phyloP scores from a whole-genome alignment of 2,329 filamentous ascomycete genomes.

The Simplicillium aogashimaense region DNA sequence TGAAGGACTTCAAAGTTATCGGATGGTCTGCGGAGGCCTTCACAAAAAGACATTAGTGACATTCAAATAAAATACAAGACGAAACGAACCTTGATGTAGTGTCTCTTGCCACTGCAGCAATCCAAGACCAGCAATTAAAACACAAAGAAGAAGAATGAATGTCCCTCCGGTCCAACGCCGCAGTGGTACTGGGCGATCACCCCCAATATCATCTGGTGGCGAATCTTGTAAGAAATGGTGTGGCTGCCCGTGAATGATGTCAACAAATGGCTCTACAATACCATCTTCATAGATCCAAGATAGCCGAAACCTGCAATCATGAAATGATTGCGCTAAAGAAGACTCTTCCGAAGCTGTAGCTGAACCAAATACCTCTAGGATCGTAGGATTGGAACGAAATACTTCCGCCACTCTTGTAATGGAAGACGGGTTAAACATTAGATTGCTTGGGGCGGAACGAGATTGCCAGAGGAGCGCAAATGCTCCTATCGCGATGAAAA shows the following conservation, averaged over 20 bases:
- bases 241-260: too few species aligned
- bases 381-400: conserved; percentile 9
- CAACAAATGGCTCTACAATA: too few species aligned
- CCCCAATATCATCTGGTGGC: too few species aligned
- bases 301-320: conserved; percentile 10
- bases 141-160: too few species aligned
- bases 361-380: conserved; percentile 1
- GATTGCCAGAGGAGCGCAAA: conserved; percentile 10
- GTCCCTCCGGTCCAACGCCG: too few species aligned
- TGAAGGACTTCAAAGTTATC: conserved; percentile 23
- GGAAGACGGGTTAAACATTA: conserved; percentile 16
- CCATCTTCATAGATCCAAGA: too few species aligned
- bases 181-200: too few species aligned
- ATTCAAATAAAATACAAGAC: too few species aligned
- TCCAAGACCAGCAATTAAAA: too few species aligned
- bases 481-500: conserved; percentile 11
- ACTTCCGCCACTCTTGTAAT: conserved; percentile 11
- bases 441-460: conserved; percentile 1
- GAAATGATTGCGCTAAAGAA: neutral
- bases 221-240: too few species aligned
- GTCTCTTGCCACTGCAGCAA: too few species aligned
- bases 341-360: conserved; percentile 10
- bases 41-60: neutral
- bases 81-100: too few species aligned
- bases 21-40: conserved; percentile 21